Evolutionary conservation across 345 rosid genomes (phyloP).

Genomic region (Anacardium occidentale): DNA sequence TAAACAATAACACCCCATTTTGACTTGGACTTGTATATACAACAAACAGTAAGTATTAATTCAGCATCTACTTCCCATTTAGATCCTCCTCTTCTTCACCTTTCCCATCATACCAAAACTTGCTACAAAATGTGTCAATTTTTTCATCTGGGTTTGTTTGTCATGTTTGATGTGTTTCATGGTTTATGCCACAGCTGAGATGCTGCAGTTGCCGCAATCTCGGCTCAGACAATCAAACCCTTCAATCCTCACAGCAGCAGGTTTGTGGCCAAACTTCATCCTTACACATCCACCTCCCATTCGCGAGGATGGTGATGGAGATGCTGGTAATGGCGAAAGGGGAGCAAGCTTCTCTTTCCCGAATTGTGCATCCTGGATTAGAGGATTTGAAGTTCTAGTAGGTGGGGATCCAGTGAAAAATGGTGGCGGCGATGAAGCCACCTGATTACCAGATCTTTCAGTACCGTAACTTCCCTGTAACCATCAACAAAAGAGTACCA

Average conservation of each 20-base stretch:
- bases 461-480: slow-evolving; percentile 48
- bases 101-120: slow-evolving; percentile 24
- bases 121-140: slow-evolving; percentile 7
- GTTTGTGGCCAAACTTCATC: slow-evolving; percentile 52
- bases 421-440: slow-evolving; percentile 66
- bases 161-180: neutral
- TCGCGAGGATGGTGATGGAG: slow-evolving; percentile 40
- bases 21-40: slow-evolving; percentile 21
- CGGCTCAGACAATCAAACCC: slow-evolving; percentile 72
- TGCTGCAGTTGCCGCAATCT: slow-evolving; percentile 58
- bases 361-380: slow-evolving; percentile 64
- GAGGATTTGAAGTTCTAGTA: slow-evolving; percentile 60
- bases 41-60: slow-evolving; percentile 13
- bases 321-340: slow-evolving; percentile 19
- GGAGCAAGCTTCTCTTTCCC: slow-evolving; percentile 34
- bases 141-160: neutral
- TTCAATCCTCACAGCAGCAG: slow-evolving; percentile 74
- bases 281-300: slow-evolving; percentile 56
- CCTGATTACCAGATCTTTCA: slow-evolving; percentile 27
- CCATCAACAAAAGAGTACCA: slow-evolving; percentile 4
- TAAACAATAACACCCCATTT: neutral
- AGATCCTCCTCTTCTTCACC: neutral
- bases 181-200: slow-evolving; percentile 64
- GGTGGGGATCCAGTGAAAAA: slow-evolving; percentile 79
- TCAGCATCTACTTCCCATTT: slow-evolving; percentile 14